phyloP scores from a whole-genome alignment of 2,329 filamentous ascomycete genomes.

The Pseudocercospora pini-densiflorae region DNA sequence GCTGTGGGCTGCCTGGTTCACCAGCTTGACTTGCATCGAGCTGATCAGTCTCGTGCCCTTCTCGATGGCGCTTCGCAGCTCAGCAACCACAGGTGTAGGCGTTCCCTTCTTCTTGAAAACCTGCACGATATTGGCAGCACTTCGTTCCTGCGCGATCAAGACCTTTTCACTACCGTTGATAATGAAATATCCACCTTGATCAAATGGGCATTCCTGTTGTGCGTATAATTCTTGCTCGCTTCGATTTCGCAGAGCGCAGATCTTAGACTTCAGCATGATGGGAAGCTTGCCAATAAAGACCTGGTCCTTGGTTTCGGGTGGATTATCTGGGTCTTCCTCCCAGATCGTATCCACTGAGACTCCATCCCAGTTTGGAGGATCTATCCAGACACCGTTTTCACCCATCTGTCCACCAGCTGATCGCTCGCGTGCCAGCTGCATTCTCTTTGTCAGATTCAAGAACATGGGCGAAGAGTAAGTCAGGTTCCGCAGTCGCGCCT shows the following conservation, averaged over 20 bases:
- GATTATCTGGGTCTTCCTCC: conserved; percentile 42
- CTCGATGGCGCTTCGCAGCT: conserved; percentile 94
- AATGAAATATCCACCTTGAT: conserved; percentile 98
- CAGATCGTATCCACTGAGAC: conserved; percentile 51
- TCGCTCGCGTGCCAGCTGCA: conserved; percentile 80
- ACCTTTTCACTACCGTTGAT: conserved; percentile 99
- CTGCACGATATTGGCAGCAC: conserved; percentile 97
- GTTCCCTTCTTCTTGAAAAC: conserved; percentile 99
- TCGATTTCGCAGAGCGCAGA: conserved; percentile 85
- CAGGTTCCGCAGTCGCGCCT: conserved; percentile 91
- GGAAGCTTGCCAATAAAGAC: conserved; percentile 96
- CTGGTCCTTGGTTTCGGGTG: conserved; percentile 47
- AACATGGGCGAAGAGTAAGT: conserved; percentile 94
- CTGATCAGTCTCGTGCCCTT: conserved; percentile 95
- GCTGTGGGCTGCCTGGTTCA: conserved; percentile 49
- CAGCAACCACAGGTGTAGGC: conserved; percentile 88
- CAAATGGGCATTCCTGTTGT: conserved; percentile 96
- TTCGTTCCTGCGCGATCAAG: conserved; percentile 94
- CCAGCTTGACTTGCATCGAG: conserved; percentile 87
- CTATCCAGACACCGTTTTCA: conserved; percentile 61
- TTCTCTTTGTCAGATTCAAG: conserved; percentile 82
- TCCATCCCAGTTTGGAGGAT: conserved; percentile 42
- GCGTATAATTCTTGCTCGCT: conserved; percentile 85
- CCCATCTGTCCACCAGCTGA: conserved; percentile 65
- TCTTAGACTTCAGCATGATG: conserved; percentile 97